phyloP scores from a whole-genome alignment of 257 asterid species.

The Capsicum chinense region DNA sequence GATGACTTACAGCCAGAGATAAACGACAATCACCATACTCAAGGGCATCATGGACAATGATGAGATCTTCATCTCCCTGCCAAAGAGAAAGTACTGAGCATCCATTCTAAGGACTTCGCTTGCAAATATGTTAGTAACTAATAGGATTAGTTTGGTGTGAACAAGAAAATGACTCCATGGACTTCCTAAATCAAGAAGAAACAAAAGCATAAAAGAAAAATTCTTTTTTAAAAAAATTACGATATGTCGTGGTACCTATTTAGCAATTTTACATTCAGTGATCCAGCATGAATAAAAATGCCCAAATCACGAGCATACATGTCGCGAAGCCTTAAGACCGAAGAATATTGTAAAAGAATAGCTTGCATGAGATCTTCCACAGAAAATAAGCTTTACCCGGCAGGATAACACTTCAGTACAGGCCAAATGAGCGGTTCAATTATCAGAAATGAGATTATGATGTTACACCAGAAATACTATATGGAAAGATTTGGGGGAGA shows the following conservation, averaged over 20 bases:
- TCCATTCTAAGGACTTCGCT: neutral
- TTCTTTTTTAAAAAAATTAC: too few relatives aligned
- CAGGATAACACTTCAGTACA: neutral
- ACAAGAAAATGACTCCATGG: neutral
- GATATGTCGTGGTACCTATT: neutral
- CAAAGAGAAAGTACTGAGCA: constrained; percentile 37
- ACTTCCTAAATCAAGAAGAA: neutral
- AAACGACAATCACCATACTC: constrained; percentile 93
- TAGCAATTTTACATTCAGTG: neutral
- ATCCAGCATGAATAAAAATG: neutral
- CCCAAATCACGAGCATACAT: neutral
- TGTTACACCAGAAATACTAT: neutral
- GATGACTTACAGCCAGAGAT: constrained; percentile 79
- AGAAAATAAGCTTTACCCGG: neutral
- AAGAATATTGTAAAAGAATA: too few relatives aligned
- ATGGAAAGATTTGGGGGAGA: too few relatives aligned
- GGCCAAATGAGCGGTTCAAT: neutral
- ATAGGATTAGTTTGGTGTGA: neutral
- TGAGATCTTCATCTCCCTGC: constrained; percentile 90
- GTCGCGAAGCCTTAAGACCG: neutral
- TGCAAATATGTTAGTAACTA: neutral
- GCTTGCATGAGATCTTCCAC: neutral
- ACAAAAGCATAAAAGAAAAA: neutral
- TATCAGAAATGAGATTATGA: neutral
- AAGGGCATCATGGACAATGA: constrained; percentile 86